Percentiles rank a stretch among this genome's conserved stretches.
These are phyloP conservation scores for Hirschfeldia incana DNA, from an alignment of 345 rosid species.

Conservation along the genomic window DNA sequence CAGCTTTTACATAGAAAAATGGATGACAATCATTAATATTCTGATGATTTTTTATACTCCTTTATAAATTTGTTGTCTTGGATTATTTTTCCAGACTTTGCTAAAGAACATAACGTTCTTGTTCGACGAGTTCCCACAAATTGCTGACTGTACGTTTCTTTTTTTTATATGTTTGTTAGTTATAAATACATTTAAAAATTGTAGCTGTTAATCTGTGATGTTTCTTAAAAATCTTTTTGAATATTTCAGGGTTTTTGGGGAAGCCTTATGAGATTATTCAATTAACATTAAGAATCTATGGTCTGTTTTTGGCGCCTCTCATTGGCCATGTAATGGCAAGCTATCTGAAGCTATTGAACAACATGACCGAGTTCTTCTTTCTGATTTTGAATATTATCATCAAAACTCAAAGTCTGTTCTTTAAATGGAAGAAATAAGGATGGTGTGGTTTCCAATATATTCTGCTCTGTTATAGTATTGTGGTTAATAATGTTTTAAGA, in stretches of 20 bases:
- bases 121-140: conserved; percentile 65
- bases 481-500: not conserved
- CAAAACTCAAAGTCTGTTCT: conserved; percentile 44
- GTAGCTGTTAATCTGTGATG: not conserved
- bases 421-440: conserved; percentile 30
- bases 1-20: not conserved
- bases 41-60: not conserved
- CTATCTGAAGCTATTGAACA: conserved; percentile 54
- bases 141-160: conserved; percentile 57
- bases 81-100: conserved; percentile 43
- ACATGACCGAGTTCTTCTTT: conserved; percentile 39
- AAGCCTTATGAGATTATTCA: conserved; percentile 54
- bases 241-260: conserved; percentile 62
- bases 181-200: not conserved
- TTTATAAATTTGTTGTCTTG: not conserved
- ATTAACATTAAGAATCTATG: conserved; percentile 43
- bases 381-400: conserved; percentile 41
- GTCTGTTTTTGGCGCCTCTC: conserved; percentile 48
- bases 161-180: not conserved
- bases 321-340: conserved; percentile 47
- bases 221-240: not conserved
- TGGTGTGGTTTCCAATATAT: not conserved
- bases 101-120: conserved; percentile 53
- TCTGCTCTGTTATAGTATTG: not conserved
- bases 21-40: not conserved